Base-by-base conservation (phyloP, 345 rosid species). In the Salix viminalis region DNA sequence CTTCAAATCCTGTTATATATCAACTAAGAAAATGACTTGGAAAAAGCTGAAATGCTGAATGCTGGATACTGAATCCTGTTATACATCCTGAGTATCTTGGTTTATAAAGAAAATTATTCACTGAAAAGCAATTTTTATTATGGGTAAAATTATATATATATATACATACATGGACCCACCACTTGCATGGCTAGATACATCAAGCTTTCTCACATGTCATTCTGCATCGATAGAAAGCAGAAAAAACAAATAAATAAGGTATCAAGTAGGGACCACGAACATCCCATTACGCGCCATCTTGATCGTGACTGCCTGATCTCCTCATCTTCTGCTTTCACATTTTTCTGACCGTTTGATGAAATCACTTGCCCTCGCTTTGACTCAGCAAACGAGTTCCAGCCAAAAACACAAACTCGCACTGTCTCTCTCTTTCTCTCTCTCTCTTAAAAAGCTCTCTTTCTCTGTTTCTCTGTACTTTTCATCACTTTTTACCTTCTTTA, bases 271-370 rank as follows among this genome's bases (percentile, higher is more conserved):
- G 75, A 77, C 89, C 85, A 81, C 70, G 65, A 62, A 60, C 85
- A 60, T 75, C 6, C 61, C 69, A 10, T 76, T 81, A 82, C 83
- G 75, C 82, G 83, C 80, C 84, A 79, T 82, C 77, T 65, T 42
- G 54, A 83, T 50, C 74, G 81, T 84, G 52, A 81, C 85, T 72
- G 66, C 77, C 60, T 2, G 71, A 68, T 76, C 32, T 4, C 58
- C 3, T 65, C 58, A 28, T 14, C n/a, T 4, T 34, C 82, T 68
- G 32, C 52, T 58, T 77, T 74, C 28, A 2, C 28, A 11, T 58
- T 58, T 58, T 58, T 24, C 16, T 46, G 48, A 80, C 91, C 92
- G 88, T 86, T 71, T 1, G 92, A 86, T 89, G 75, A 65, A 72
- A 62, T 46, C 73, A 69, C 56, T 79, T 62, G 62, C 67, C 58